These are phyloP conservation scores for Stipa capillata DNA, from an alignment of 176 grass and related monocot species.

Conservation along the genomic window DNA sequence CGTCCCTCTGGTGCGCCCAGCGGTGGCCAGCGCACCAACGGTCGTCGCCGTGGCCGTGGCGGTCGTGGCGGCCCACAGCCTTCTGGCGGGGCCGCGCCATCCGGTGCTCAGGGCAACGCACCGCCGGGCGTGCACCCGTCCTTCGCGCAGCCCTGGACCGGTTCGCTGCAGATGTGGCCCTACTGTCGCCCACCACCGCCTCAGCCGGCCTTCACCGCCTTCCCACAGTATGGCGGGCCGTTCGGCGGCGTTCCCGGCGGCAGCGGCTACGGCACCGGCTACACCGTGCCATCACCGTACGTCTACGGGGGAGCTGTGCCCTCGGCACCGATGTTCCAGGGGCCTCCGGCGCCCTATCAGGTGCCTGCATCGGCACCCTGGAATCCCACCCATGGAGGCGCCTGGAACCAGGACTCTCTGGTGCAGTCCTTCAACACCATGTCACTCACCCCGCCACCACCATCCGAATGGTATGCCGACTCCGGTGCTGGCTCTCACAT, in stretches of 20 bases:
- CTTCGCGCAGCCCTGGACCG: neutral
- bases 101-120: no score
- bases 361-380: no score
- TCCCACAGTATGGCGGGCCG: neutral
- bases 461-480: neutral
- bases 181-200: neutral
- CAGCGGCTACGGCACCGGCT: neutral
- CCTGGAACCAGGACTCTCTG: neutral
- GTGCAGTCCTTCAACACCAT: neutral
- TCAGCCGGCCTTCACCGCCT: neutral
- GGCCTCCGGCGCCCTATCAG: no score
- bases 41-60: neutral
- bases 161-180: neutral
- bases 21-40: neutral
- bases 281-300: no score
- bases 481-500: no score
- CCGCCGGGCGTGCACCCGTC: neutral
- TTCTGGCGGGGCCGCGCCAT: no score
- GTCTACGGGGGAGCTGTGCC: no score
- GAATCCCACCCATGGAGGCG: neutral
- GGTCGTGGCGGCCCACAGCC: neutral
- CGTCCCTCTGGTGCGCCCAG: neutral
- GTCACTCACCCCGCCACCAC: neutral
- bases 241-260: neutral
- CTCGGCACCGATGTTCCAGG: no score